A percentile compares a stretch with the other conserved stretches of the same genome.
phyloP scores from a whole-genome alignment of 345 rosid genomes.

The Viola odorata region DNA sequence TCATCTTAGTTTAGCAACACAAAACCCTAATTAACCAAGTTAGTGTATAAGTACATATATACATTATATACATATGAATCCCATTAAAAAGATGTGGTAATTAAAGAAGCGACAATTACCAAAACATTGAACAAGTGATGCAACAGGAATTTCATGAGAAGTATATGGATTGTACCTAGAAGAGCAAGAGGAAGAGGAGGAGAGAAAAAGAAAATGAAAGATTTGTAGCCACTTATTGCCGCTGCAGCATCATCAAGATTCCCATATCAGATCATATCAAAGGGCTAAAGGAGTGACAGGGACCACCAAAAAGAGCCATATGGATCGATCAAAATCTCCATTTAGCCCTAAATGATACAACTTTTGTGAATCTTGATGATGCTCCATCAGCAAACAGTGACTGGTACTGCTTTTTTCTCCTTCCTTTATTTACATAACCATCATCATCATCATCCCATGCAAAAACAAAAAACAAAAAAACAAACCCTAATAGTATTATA shows the following conservation, averaged over 20 bases:
- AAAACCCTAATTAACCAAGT: constrained; percentile 17
- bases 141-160: too few species aligned
- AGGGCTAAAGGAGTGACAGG: constrained; percentile 14
- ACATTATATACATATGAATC: too few species aligned
- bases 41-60: too few species aligned
- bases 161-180: too few species aligned
- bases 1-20: background rate
- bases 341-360: constrained; percentile 14
- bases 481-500: background rate
- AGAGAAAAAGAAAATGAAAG: background rate
- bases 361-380: constrained; percentile 93
- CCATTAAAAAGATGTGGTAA: too few species aligned
- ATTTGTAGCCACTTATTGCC: constrained; percentile 60
- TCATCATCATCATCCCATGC: constrained; percentile 5
- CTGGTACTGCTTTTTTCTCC: constrained; percentile 26
- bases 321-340: background rate
- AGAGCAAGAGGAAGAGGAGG: too few species aligned
- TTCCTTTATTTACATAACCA: constrained; percentile 14
- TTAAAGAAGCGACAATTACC: too few species aligned
- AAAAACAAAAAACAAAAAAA: constrained; percentile 9
- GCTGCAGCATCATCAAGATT: constrained; percentile 99
- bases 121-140: too few species aligned
- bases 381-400: constrained; percentile 74
- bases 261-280: constrained; percentile 32
- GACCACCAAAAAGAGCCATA: constrained; percentile 5